These are phyloP conservation scores for Lavandula angustifolia DNA, from an alignment of 257 asterid genomes.

Conservation along the genomic window DNA sequence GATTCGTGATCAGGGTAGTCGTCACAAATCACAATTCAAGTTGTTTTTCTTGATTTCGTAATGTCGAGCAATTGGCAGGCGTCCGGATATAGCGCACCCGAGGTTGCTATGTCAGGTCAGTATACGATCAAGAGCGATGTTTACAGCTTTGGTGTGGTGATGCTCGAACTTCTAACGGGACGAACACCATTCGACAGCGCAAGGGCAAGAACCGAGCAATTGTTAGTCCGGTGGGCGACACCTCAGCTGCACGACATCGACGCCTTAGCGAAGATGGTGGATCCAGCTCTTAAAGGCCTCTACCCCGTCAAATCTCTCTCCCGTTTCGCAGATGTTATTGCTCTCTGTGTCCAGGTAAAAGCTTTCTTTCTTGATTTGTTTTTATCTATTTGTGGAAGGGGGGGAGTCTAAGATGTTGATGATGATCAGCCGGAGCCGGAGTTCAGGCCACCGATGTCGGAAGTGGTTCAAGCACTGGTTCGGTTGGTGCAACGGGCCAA, in stretches of 20 bases:
- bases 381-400: background rate
- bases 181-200: constrained; percentile 91
- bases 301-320: constrained; percentile 92
- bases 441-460: constrained; percentile 97
- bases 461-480: constrained; percentile 92
- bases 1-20: background rate
- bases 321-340: constrained; percentile 94
- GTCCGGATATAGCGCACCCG: constrained; percentile 88
- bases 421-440: constrained; percentile 87
- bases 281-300: constrained; percentile 88
- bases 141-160: constrained; percentile 92
- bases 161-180: constrained; percentile 92
- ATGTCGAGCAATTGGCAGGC: constrained; percentile 52
- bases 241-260: constrained; percentile 98
- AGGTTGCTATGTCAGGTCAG: constrained; percentile 85
- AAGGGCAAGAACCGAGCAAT: constrained; percentile 82
- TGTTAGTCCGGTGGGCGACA: constrained; percentile 93
- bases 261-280: constrained; percentile 93
- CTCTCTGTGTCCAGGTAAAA: constrained; percentile 96
- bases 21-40: background rate
- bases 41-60: background rate
- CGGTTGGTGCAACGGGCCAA: constrained; percentile 93
- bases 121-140: constrained; percentile 88
- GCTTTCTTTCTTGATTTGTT: background rate
- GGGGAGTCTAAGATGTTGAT: background rate